Conservation (phyloP, 495 filamentous ascomycete genomes). For the Lophiotrema nucula region DNA sequence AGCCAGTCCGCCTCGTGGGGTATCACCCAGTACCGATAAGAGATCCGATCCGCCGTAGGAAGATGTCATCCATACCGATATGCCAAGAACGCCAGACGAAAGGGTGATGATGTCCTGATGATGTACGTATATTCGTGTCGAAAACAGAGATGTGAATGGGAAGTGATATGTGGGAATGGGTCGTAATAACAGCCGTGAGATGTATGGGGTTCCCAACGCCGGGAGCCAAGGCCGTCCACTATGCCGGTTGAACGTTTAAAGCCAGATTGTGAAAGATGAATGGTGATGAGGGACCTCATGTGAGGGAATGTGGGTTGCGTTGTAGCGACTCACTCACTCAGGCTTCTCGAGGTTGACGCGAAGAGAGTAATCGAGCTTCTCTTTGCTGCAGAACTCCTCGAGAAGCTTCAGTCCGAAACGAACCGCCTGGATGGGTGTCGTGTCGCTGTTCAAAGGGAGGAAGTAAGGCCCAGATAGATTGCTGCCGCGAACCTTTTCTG, state of each 20-base stretch:
- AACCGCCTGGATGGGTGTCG: conserved; percentile 30
- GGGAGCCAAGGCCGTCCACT: not conserved
- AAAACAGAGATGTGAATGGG: not conserved
- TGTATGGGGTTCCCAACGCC: not conserved
- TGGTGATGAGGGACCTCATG: not conserved
- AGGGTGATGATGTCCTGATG: not conserved
- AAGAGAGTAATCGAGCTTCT: conserved; percentile 16
- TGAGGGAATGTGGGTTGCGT: no score
- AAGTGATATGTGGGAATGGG: not conserved
- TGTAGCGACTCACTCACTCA: conserved; percentile 20
- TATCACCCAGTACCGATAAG: conserved; percentile 8
- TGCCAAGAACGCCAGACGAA: no score
- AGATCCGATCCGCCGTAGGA: not conserved
- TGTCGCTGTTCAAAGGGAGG: conserved; percentile 23
- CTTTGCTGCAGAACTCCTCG: conserved; percentile 20
- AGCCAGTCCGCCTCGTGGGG: conserved; percentile 19
- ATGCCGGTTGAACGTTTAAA: not conserved
- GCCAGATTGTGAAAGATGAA: no score
- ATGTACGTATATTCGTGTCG: not conserved
- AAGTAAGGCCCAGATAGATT: conserved; percentile 27
- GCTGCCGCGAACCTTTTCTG: conserved; percentile 7
- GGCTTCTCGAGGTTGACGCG: conserved; percentile 24
- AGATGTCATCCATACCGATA: not conserved
- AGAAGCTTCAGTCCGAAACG: conserved; percentile 28
- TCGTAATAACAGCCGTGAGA: not conserved